phyloP scores from a whole-genome alignment of 441 rosid genomes.

The Aquilaria agallochum region DNA sequence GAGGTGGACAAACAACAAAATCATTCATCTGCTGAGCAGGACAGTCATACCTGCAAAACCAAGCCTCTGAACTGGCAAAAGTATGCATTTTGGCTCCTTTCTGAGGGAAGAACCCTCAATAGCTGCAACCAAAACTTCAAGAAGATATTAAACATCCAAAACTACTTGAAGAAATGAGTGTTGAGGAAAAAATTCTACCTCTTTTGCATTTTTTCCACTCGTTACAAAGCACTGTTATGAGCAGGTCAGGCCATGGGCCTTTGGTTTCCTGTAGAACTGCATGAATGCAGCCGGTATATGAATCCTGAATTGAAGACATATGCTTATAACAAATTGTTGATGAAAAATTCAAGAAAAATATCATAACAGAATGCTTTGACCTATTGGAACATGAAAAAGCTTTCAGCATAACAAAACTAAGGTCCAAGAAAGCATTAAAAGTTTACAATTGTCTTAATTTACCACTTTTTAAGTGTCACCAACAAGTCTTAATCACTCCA shows the following conservation, averaged over 20 bases:
- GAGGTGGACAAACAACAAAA: not conserved
- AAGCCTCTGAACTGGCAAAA: slow-evolving; percentile 54
- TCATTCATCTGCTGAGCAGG: not conserved
- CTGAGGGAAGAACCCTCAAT: slow-evolving; percentile 85
- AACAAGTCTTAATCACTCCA: too few species aligned
- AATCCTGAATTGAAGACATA: slow-evolving; percentile 45
- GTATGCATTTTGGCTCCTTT: slow-evolving; percentile 80
- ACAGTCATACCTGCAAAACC: slow-evolving; percentile 48
- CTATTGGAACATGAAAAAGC: too few species aligned
- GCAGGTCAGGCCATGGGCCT: slow-evolving; percentile 85
- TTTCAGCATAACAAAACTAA: too few species aligned
- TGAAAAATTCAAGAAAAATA: not conserved
- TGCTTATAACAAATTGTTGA: not conserved
- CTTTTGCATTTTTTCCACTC: slow-evolving; percentile 98
- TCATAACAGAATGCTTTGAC: too few species aligned
- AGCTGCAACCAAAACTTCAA: slow-evolving; percentile 42
- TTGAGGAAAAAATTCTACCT: slow-evolving; percentile 38
- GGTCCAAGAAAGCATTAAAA: too few species aligned
- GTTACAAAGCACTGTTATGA: slow-evolving; percentile 60
- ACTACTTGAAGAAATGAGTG: slow-evolving; percentile 2
- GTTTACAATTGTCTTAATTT: too few species aligned
- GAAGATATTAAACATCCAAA: slow-evolving; percentile 12
- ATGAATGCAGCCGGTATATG: slow-evolving; percentile 53
- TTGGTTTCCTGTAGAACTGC: slow-evolving; percentile 55
- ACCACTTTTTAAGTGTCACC: too few species aligned